Evolutionary conservation across 2,329 filamentous ascomycete species (phyloP).

Genomic region (Talaromyces funiculosus): DNA sequence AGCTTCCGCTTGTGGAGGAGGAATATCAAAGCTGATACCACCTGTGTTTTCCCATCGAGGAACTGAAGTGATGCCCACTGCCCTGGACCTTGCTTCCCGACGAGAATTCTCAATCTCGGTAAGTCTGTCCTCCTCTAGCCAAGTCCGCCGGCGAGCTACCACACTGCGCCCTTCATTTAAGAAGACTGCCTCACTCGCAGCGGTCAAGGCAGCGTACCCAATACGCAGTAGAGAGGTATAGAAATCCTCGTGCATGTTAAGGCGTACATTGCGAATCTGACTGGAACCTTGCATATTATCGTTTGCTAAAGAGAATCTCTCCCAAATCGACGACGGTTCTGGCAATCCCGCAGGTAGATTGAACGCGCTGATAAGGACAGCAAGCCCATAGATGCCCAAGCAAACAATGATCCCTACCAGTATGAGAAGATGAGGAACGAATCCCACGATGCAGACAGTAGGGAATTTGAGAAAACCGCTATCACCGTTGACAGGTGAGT

Average conservation of each 20-base stretch:
- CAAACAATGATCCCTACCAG: slow-evolving; percentile 73
- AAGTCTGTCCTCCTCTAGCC: slow-evolving; percentile 83
- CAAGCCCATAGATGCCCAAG: slow-evolving; percentile 68
- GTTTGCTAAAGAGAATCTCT: slow-evolving; percentile 66
- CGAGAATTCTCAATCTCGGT: slow-evolving; percentile 62
- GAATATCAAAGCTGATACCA: slow-evolving; percentile 29
- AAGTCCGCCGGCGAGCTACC: slow-evolving; percentile 69
- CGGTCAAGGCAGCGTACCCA: slow-evolving; percentile 82
- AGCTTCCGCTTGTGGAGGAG: slow-evolving; percentile 23
- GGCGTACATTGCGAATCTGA: slow-evolving; percentile 71
- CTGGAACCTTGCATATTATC: slow-evolving; percentile 89
- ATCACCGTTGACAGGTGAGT: slow-evolving; percentile 40
- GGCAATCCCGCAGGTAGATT: slow-evolving; percentile 53
- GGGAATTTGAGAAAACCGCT: slow-evolving; percentile 74
- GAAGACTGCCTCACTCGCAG: slow-evolving; percentile 93
- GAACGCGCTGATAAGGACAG: slow-evolving; percentile 68
- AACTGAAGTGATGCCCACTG: slow-evolving; percentile 17
- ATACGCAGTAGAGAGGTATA: slow-evolving; percentile 83
- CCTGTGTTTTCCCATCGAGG: slow-evolving; percentile 29
- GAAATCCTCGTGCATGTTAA: slow-evolving; percentile 88
- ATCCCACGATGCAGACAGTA: slow-evolving; percentile 89
- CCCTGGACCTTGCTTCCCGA: slow-evolving; percentile 20
- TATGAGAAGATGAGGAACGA: slow-evolving; percentile 89
- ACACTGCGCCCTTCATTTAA: slow-evolving; percentile 81
- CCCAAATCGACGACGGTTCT: slow-evolving; percentile 43